A percentile compares a stretch with the other conserved stretches of the same genome.
phyloP scores from a whole-genome alignment of 306 rosid species.

The Begonia masoniana region DNA sequence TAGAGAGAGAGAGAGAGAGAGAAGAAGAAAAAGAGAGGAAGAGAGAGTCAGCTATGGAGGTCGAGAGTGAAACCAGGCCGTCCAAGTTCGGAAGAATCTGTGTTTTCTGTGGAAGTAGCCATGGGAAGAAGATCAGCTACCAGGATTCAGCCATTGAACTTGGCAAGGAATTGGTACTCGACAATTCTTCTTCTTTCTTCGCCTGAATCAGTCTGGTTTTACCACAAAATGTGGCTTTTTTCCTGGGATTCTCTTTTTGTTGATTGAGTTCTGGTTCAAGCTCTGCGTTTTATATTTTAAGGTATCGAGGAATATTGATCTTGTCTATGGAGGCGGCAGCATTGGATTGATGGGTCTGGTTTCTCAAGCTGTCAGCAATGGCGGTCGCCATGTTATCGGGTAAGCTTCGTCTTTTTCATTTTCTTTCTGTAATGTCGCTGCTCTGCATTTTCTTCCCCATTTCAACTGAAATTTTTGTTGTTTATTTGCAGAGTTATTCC shows the following conservation, averaged over 20 bases:
- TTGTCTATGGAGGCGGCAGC: constrained; percentile 99
- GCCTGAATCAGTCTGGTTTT: neutral
- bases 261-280: neutral
- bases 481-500: constrained; percentile 91
- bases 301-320: constrained; percentile 93
- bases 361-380: constrained; percentile 99
- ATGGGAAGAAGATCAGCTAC: constrained; percentile 81
- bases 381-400: constrained; percentile 98
- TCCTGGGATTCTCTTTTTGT: neutral
- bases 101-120: constrained; percentile 98
- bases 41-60: constrained; percentile 20
- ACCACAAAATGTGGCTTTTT: neutral
- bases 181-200: neutral
- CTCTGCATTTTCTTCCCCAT: constrained; percentile 21
- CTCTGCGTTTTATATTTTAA: constrained; percentile 3
- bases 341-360: constrained; percentile 96
- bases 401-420: constrained; percentile 13
- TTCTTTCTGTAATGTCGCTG: neutral
- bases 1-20: neutral
- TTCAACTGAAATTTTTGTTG: constrained; percentile 30
- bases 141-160: constrained; percentile 95
- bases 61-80: constrained; percentile 21
- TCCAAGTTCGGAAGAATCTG: constrained; percentile 93
- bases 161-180: constrained; percentile 84
- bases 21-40: neutral